Base-by-base conservation (phyloP, 495 filamentous ascomycete species). In the Glarea lozoyensis region DNA sequence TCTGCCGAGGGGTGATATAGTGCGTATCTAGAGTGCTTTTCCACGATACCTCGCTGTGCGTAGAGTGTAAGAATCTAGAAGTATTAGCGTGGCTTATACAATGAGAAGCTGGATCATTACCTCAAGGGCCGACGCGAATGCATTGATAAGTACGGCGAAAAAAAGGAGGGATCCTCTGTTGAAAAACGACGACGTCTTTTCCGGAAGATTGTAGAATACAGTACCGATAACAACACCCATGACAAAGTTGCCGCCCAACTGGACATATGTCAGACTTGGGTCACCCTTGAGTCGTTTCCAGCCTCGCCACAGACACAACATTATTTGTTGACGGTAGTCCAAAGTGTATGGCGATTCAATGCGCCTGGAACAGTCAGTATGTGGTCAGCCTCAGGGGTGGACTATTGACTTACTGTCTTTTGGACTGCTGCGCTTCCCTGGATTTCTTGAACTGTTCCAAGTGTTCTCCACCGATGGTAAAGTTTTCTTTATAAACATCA, bases 1-100 rank as follows among this genome's bases (percentile, higher is more conserved):
- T 80, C 87, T 25, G 87, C 85, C 2, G 82, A 71, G 9, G 87
- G 86, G 2, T 83, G 81, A 55, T 90, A 92, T 56, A 92, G 88
- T 3, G 82, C 82, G 56, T 86, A 92, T 45, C 73, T 75, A 59
- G 86, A 83, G 57, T 94, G 87, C 49, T 90, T 88, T 45, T 86
- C 64, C 23, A 93, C 61, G 30, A 93, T 82, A 2, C 80, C 82
- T 18, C 82, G 73, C 13, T 76, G 76, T 2, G 68, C 59, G 47
- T 88, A 90, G 2, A 81, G 73, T 13, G 79, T 61, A 9, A 80
- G 83, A 34, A 89, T 67, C 51, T n/a, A n/a, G n/a, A n/a, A n/a
- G n/a, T n/a, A n/a, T n/a, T n/a, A n/a, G n/a, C n/a, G n/a, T n/a
- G n/a, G n/a, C n/a, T n/a, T n/a, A n/a, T n/a, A n/a, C n/a, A n/a